phyloP scores from a whole-genome alignment of 305 asterid genomes.

The Stenogyne calaminthoides region DNA sequence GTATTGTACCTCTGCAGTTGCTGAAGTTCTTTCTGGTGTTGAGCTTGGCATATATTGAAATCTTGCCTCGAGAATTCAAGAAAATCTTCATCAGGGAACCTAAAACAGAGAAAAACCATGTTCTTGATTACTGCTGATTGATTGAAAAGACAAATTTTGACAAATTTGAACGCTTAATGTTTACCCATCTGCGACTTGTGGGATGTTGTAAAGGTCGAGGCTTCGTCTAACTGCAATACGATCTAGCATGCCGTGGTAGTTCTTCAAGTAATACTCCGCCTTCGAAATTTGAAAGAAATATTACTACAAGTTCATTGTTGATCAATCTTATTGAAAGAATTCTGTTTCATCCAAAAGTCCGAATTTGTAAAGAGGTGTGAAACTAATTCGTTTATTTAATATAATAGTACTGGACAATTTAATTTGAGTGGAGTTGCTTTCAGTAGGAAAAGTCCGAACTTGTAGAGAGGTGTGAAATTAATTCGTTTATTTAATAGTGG shows the following conservation, averaged over 20 bases:
- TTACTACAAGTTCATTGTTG: no score
- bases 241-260: slow-evolving; percentile 33
- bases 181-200: slow-evolving; percentile 36
- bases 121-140: neutral
- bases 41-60: slow-evolving; percentile 43
- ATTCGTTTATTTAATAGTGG: no score
- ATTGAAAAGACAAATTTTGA: neutral
- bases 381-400: no score
- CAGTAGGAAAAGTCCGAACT: no score
- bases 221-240: slow-evolving; percentile 24
- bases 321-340: no score
- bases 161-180: neutral
- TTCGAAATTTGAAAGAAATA: slow-evolving; percentile 4
- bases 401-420: no score
- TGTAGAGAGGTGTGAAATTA: no score
- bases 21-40: slow-evolving; percentile 45
- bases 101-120: neutral
- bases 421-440: no score
- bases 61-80: slow-evolving; percentile 29
- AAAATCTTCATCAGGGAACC: slow-evolving; percentile 40
- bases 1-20: slow-evolving; percentile 37
- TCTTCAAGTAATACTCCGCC: slow-evolving; percentile 35
- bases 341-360: no score
- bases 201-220: slow-evolving; percentile 31
- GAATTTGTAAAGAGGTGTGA: no score